These are phyloP conservation scores for Botryotinia convoluta DNA, from an alignment of 2,329 filamentous ascomycete species.

Conservation along the genomic window DNA sequence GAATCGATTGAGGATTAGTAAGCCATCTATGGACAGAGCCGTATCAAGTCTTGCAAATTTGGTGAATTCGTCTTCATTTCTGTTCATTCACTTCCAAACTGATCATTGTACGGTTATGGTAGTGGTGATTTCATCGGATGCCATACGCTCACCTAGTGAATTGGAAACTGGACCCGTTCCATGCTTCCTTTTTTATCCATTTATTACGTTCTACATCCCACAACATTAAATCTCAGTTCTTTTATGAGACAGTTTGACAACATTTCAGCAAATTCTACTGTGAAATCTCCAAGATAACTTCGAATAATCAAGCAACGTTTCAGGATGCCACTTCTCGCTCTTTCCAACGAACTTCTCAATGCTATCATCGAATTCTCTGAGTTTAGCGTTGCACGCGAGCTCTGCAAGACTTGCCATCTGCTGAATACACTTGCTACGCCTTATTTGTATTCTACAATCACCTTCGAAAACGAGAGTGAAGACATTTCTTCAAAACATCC, in stretches of 20 bases:
- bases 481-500: neutral
- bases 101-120: neutral
- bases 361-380: constrained; percentile 43
- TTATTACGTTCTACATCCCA: neutral
- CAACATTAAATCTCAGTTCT: too few species aligned
- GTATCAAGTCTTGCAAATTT: neutral
- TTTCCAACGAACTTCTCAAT: constrained; percentile 44
- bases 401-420: constrained; percentile 37
- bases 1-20: neutral
- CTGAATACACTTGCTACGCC: neutral
- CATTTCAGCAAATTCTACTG: neutral
- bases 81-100: neutral
- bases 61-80: neutral
- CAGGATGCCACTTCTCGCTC: constrained; percentile 18
- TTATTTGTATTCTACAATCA: neutral
- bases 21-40: neutral
- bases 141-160: neutral
- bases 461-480: neutral
- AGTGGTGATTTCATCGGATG: neutral
- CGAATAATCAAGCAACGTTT: neutral
- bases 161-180: neutral
- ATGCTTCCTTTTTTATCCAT: too few species aligned
- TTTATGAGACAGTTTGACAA: neutral
- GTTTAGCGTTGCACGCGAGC: constrained; percentile 44
- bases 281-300: too few species aligned